Base-by-base conservation (phyloP, 2,329 filamentous ascomycete genomes). In the Colletotrichum lindemuthianum region DNA sequence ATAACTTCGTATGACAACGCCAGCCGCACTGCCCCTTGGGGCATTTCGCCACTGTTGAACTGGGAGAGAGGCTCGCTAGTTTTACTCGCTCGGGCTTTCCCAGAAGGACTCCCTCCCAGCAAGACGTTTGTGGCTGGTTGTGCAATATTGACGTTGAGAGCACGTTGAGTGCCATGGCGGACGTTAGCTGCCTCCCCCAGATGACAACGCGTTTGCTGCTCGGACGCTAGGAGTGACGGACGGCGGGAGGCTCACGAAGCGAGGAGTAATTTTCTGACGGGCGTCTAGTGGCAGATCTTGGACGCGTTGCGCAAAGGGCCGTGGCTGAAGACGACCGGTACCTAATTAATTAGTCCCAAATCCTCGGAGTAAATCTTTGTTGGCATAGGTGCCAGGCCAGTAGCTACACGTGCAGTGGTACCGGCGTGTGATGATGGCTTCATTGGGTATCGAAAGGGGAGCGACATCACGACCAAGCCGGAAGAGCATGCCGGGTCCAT, bases 81-180 rank as follows among this genome's bases (percentile, higher is more conserved):
- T 32, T 11, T n/a, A 5, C 16, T 15, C 39, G 37, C 45, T 13
- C 32, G 37, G 41, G 37, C 57, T 40, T 54, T 8, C 37, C 15
- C 11, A 47, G 34, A n/a, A 12, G 37, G 13, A 15, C 16, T 40
- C n/a, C n/a, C 8, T 8, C n/a, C 2, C 24, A 36, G 11, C 55
- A 39, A 43, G 56, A 32, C 49, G 12, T 16, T 16, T 9, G 44
- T 45, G 57, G 50, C 57, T 49, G 44, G 16, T n/a, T 41, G 6
- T 33, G 45, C 37, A 65, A 65, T 50, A n/a, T 65, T 65, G 61
- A 65, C 57, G 33, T 34, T 44, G 15, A n/a, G 15, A 16, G n/a
- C n/a, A 44, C 36, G n/a, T 13, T 36, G 36, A 37, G 48, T 44
- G 33, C 47, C 15, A n/a, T 37, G 10, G 8, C 11, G n/a, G 10